Base-by-base conservation (phyloP, 495 filamentous ascomycete species). In the Chaetomium tenue region DNA sequence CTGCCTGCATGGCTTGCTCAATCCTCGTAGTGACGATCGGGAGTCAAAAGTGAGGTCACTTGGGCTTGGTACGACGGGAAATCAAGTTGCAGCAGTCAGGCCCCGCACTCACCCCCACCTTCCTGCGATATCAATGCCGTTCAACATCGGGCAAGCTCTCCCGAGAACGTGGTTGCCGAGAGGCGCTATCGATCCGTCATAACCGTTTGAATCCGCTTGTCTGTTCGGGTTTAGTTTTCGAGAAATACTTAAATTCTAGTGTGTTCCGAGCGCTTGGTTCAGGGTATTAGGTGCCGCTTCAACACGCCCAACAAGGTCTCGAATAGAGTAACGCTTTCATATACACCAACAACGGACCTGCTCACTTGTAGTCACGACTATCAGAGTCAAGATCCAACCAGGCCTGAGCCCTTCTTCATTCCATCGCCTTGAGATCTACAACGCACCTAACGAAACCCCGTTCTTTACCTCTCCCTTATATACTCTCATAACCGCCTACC, bases 101-200 rank as follows among this genome's bases (percentile, higher is more conserved):
- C 46, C 48, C 61, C 53, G 46, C 61, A 52, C 26, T 51, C 20
- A 22, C 61, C 52, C 30, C 53, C 54, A 52, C 59, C 47, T 61
- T 30, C 30, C 47, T 61, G 20, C 30, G 47, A 42, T 39, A 25
- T 26, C 42, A 28, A 23, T 56, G 61, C 61, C 60, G 60, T 46
- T 25, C 20, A 53, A 16, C 30, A 55, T 56, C 63, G 63, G 63
- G 57, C 63, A 54, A 65, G 48, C 23, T 60, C 63, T 65, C 47
- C 63, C 63, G 63, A 60, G 28, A 25, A 18, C 33, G 33, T 57
- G 33, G 37, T 18, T 42, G n/a, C 33, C 20, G 15, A 52, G 23
- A 5, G 22, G 23, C n/a, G 40, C 16, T 44, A 15, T 44, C 18
- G 40, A 44, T 15, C 40, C 16, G 5, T 18, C 40, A 44, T 44